phyloP scores from a whole-genome alignment of 2,329 filamentous ascomycete species.

The Diplodia sapinea region DNA sequence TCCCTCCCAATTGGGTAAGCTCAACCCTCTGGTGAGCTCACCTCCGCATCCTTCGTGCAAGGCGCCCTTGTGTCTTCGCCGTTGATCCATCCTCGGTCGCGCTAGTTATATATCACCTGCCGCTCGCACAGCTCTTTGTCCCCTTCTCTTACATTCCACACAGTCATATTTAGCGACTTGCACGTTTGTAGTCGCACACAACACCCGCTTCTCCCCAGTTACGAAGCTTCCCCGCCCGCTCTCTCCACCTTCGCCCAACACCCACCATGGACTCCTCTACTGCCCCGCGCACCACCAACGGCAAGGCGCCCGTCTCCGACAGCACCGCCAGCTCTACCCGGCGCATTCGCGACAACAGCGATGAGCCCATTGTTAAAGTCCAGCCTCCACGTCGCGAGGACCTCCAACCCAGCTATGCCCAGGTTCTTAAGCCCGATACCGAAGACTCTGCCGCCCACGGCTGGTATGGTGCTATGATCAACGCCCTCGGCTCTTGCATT shows the following conservation, averaged over 20 bases:
- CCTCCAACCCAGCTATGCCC: slow-evolving; percentile 81
- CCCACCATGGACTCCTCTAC: slow-evolving; percentile 12
- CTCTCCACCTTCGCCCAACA: neutral
- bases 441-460: slow-evolving; percentile 74
- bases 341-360: neutral
- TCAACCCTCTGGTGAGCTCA: slow-evolving; percentile 4
- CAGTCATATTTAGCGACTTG: neutral
- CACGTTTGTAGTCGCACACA: slow-evolving; percentile 1
- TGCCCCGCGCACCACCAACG: slow-evolving; percentile 13
- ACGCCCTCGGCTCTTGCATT: slow-evolving; percentile 73
- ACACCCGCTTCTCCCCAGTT: neutral
- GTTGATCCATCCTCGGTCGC: neutral
- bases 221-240: slow-evolving; percentile 12
- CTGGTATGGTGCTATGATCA: slow-evolving; percentile 91
- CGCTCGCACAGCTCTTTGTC: neutral
- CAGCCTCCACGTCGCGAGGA: slow-evolving; percentile 82
- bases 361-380: slow-evolving; percentile 61
- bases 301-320: slow-evolving; percentile 30
- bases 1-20: slow-evolving; percentile 4
- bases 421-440: slow-evolving; percentile 65
- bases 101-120: slow-evolving; percentile 20
- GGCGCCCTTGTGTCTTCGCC: neutral
- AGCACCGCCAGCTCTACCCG: slow-evolving; percentile 24
- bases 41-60: slow-evolving; percentile 27
- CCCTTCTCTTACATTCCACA: neutral